phyloP scores from a whole-genome alignment of 495 filamentous ascomycete genomes.

The Podospora pseudopauciseta region DNA sequence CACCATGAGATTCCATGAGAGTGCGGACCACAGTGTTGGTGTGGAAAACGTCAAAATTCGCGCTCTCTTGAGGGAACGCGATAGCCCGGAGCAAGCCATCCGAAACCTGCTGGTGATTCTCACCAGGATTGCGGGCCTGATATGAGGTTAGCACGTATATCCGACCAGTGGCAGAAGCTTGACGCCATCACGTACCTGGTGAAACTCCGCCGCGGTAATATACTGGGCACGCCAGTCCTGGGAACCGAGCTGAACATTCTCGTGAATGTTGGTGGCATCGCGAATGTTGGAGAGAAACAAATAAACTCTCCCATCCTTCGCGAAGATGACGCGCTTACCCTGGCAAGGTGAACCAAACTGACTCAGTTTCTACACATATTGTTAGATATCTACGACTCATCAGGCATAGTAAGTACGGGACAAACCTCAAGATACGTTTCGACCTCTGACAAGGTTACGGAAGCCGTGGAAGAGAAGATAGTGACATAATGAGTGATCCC shows the following conservation, averaged over 20 bases:
- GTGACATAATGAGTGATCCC: conserved; percentile 39
- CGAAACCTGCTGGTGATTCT: conserved; percentile 28
- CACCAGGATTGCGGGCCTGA: neutral
- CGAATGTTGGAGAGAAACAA: conserved; percentile 56
- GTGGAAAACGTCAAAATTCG: conserved; percentile 17
- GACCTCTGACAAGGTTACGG: conserved; percentile 30
- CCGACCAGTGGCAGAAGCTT: neutral
- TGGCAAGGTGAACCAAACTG: conserved; percentile 8
- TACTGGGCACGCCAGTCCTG: conserved; percentile 51
- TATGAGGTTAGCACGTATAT: neutral
- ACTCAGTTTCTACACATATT: neutral
- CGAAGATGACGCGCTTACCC: conserved; percentile 31
- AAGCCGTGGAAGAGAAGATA: conserved; percentile 28
- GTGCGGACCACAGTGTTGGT: conserved; percentile 45
- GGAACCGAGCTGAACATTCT: conserved; percentile 40
- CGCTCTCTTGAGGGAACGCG: conserved; percentile 29
- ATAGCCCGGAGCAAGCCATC: conserved; percentile 53
- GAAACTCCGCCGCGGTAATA: conserved; percentile 45
- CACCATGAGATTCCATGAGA: conserved; percentile 51
- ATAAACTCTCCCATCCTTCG: conserved; percentile 41
- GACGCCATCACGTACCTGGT: conserved; percentile 25
- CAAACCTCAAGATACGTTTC: conserved; percentile 40
- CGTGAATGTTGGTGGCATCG: conserved; percentile 49
- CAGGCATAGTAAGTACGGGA: neutral
- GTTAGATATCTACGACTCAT: neutral